Base-by-base conservation (phyloP, 257 asterid species). In the Scutellaria barbata region DNA sequence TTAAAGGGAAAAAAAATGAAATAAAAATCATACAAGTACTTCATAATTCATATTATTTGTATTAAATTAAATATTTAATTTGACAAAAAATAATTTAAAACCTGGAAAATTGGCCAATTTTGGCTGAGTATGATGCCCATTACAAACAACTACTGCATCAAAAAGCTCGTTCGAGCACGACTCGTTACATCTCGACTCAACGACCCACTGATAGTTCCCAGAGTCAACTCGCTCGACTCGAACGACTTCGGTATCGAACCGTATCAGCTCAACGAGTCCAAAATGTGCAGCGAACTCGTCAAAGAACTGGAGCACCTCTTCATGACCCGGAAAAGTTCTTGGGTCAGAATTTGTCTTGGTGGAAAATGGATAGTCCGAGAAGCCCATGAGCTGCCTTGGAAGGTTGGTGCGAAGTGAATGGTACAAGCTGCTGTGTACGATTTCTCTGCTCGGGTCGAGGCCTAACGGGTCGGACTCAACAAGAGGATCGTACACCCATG, bases 101-200 rank as follows among this genome's bases (percentile, higher is more conserved):
- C 92, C 95, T 81, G 82, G 81, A 52, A 86, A 57, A 55, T 71
- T 18, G 11, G 95, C 88, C 2, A 86, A 9, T 46, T 45, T 72
- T 3, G 92, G 85, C 45, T 67, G 65, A 11, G 92, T 81, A 57
- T 71, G 8, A 41, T 86, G 86, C 3, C 95, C 92, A 66, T 46
- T 86, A 50, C 92, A 86, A 33, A 88, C 74, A 17, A 86, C 85
- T 0, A 88, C 88, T 0, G 95, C 95, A 46, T 78, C 85, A 76
- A 83, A 88, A 5, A 61, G 6, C 66, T 88, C 85, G 6, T 50
- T 63, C 8, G 33, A 79, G 0, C 51, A 30, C 52, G 7, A 25
- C 5, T 43, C 79, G 12, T 12, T 8, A 11, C 10, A 6, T 39
- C 55, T 85, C 17, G 79, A 85, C 74, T 79, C 91, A 10, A 87